Percentiles rank a stretch among this genome's conserved stretches.
Evolutionary conservation across 495 filamentous ascomycete genomes (phyloP).

Genomic region (Aspergillus avenaceus): DNA sequence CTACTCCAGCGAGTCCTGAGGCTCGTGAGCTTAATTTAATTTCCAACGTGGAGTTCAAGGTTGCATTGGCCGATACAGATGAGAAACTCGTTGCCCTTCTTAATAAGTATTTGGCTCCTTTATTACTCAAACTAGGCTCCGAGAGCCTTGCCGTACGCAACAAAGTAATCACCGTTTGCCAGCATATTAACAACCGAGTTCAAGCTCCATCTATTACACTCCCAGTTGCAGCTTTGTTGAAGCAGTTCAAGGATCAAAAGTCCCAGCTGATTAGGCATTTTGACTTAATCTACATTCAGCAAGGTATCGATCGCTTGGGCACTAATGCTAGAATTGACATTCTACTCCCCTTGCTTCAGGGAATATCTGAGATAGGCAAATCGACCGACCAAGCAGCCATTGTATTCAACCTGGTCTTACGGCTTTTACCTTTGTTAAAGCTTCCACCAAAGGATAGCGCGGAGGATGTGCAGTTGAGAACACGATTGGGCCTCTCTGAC

Average conservation of each 20-base stretch:
- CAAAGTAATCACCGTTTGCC: conserved; percentile 71
- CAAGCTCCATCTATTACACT: conserved; percentile 68
- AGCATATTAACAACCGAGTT: conserved; percentile 74
- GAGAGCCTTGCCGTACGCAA: conserved; percentile 75
- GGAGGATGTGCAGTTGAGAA: conserved; percentile 68
- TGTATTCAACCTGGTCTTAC: conserved; percentile 81
- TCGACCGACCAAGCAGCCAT: conserved; percentile 60
- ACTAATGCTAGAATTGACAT: conserved; percentile 61
- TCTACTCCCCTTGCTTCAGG: conserved; percentile 66
- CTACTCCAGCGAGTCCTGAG: conserved; percentile 48
- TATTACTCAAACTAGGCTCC: conserved; percentile 81
- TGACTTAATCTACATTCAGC: conserved; percentile 84
- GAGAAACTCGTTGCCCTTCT: conserved; percentile 72
- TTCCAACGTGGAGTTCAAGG: conserved; percentile 84
- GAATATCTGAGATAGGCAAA: conserved; percentile 63
- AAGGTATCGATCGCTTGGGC: conserved; percentile 70
- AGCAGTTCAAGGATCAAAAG: conserved; percentile 81
- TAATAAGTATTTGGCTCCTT: conserved; percentile 70
- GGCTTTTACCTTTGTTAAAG: conserved; percentile 64
- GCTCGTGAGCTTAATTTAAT: conserved; percentile 78
- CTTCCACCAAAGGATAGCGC: conserved; percentile 71
- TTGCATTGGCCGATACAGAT: conserved; percentile 83
- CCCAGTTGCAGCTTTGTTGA: conserved; percentile 76
- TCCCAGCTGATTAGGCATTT: conserved; percentile 76
- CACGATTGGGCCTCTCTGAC: conserved; percentile 59